Conservation (phyloP, 805 yeast genomes). For the Candida corydali region DNA sequence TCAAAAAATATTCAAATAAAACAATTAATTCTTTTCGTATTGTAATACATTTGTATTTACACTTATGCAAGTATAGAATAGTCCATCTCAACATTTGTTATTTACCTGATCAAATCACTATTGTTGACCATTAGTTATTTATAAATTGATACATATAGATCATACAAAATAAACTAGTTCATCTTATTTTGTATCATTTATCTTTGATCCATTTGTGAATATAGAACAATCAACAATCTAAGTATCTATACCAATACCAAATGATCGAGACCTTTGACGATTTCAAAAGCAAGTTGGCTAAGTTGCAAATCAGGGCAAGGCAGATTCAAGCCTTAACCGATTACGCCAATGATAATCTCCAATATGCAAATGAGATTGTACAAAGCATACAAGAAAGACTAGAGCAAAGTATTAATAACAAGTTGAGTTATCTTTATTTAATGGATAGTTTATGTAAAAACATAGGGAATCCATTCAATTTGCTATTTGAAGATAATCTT, state of each 20-base stretch:
- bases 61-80: no score
- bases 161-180: background rate
- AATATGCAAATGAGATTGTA: constrained; percentile 29
- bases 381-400: constrained; percentile 33
- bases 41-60: no score
- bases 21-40: no score
- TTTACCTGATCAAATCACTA: no score
- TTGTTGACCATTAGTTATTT: background rate
- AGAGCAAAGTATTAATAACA: constrained; percentile 31
- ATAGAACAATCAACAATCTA: constrained; percentile 16
- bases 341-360: constrained; percentile 31
- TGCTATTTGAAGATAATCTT: constrained; percentile 31
- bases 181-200: constrained; percentile 1
- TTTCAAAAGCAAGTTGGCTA: constrained; percentile 1
- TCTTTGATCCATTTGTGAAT: constrained; percentile 6
- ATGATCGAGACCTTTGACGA: constrained; percentile 1
- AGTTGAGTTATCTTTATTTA: constrained; percentile 32
- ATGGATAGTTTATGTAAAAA: constrained; percentile 41
- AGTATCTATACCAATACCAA: background rate
- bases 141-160: background rate
- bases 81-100: no score
- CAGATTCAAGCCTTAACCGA: constrained; percentile 37
- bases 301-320: constrained; percentile 26
- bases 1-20: no score
- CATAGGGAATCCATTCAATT: constrained; percentile 41